These are phyloP conservation scores for Diutina ranongensis DNA, from an alignment of 1,139 yeast species.

Conservation along the genomic window DNA sequence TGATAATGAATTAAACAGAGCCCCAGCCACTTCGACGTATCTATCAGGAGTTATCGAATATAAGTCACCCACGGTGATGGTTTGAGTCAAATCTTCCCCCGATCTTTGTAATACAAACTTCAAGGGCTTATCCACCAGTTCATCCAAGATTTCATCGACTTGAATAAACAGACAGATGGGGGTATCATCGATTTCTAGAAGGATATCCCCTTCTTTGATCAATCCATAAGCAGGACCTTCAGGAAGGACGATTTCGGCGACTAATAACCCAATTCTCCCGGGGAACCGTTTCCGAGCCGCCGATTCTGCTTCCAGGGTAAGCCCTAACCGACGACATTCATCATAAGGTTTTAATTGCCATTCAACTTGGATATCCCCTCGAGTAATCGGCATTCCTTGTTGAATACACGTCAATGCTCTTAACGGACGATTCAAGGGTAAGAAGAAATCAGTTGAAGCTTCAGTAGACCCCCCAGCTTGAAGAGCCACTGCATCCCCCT, in stretches of 20 bases:
- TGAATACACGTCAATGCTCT: conserved; percentile 75
- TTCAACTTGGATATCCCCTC: conserved; percentile 76
- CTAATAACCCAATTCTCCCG: conserved; percentile 66
- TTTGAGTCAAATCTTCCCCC: conserved; percentile 43
- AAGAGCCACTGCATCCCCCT: conserved; percentile 80
- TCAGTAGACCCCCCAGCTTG: conserved; percentile 93
- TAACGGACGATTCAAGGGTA: conserved; percentile 74
- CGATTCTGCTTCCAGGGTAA: conserved; percentile 64
- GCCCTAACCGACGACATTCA: conserved; percentile 80
- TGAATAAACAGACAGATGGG: conserved; percentile 60
- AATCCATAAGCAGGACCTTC: conserved; percentile 75
- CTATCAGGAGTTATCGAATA: conserved; percentile 76
- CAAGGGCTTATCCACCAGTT: conserved; percentile 48
- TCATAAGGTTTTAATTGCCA: conserved; percentile 84
- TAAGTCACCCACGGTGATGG: conserved; percentile 56
- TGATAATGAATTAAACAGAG: conserved; percentile 71
- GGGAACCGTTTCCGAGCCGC: conserved; percentile 63
- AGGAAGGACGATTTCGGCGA: conserved; percentile 75
- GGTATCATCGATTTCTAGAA: conserved; percentile 60
- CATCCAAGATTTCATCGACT: conserved; percentile 79
- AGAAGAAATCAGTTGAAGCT: conserved; percentile 86
- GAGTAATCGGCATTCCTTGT: conserved; percentile 43
- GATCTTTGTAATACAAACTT: conserved; percentile 49
- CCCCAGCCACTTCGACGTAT: conserved; percentile 78
- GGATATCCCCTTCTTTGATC: conserved; percentile 77